Conservation (phyloP, 164 flowering plant species). For the Vitis riparia region DNA sequence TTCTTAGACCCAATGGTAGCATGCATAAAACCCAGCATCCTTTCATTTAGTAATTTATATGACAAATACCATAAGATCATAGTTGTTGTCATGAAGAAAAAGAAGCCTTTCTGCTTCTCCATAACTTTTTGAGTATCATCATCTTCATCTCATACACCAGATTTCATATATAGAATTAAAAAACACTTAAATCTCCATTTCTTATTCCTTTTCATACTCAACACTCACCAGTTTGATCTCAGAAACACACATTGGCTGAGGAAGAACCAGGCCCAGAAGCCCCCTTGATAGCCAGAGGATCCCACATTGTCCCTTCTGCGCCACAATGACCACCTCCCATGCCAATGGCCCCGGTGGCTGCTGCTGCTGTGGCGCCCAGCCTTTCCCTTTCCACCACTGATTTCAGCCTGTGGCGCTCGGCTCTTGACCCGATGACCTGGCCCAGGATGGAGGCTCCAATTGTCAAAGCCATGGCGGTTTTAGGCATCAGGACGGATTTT, state of each 20-base stretch:
- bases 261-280: slow-evolving; percentile 12
- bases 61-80: too few relatives aligned
- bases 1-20: too few relatives aligned
- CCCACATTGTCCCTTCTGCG: slow-evolving; percentile 21
- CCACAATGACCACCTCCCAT: slow-evolving; percentile 21
- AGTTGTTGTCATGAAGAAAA: too few relatives aligned
- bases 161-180: too few relatives aligned
- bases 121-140: too few relatives aligned
- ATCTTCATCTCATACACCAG: too few relatives aligned
- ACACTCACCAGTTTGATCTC: neutral
- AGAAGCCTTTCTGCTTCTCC: too few relatives aligned
- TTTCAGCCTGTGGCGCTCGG: slow-evolving; percentile 64
- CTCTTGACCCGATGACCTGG: slow-evolving; percentile 82
- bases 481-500: slow-evolving; percentile 67
- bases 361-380: slow-evolving; percentile 4
- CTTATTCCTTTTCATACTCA: too few relatives aligned
- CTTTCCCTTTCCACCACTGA: slow-evolving; percentile 17
- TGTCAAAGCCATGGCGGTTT: slow-evolving; percentile 78
- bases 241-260: slow-evolving; percentile 30
- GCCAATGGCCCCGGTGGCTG: neutral
- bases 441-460: slow-evolving; percentile 77
- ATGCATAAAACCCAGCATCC: too few relatives aligned
- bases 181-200: too few relatives aligned
- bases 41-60: too few relatives aligned
- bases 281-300: slow-evolving; percentile 18